Evolutionary conservation across 1,284 basidiomycete species (phyloP).

Genomic region (Apiotrichum domesticum): DNA sequence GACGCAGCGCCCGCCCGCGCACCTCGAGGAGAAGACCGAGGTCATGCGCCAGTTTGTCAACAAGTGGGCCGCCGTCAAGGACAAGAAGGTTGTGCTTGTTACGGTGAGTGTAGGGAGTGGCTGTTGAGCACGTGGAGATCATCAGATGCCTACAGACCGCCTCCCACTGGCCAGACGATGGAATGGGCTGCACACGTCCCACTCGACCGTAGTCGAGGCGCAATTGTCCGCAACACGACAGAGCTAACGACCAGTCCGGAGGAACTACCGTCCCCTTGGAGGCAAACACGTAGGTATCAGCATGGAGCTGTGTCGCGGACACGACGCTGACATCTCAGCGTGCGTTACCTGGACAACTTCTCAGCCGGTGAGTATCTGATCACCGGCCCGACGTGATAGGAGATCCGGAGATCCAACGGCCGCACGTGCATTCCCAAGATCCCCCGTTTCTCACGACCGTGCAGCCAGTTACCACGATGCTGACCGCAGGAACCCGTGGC

Average conservation of each 20-base stretch:
- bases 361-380: slow-evolving; percentile 66
- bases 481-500: slow-evolving; percentile 72
- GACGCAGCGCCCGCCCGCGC: slow-evolving; percentile 67
- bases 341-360: slow-evolving; percentile 97
- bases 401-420: background rate
- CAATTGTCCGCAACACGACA: background rate
- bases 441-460: too few species aligned
- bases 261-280: slow-evolving; percentile 93
- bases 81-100: slow-evolving; percentile 80
- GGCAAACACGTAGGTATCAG: slow-evolving; percentile 78
- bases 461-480: background rate
- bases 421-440: too few species aligned
- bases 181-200: too few species aligned
- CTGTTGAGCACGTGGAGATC: too few species aligned
- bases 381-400: background rate
- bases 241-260: slow-evolving; percentile 61
- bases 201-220: too few species aligned
- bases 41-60: slow-evolving; percentile 66
- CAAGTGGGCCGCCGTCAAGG: slow-evolving; percentile 55
- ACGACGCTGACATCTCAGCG: slow-evolving; percentile 53
- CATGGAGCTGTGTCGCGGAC: background rate
- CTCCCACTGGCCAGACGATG: too few species aligned
- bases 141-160: too few species aligned
- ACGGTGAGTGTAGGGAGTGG: slow-evolving; percentile 59
- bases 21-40: slow-evolving; percentile 61